These are phyloP conservation scores for Nigrospora sphaerica DNA, from an alignment of 2,329 filamentous ascomycete species.

Conservation along the genomic window DNA sequence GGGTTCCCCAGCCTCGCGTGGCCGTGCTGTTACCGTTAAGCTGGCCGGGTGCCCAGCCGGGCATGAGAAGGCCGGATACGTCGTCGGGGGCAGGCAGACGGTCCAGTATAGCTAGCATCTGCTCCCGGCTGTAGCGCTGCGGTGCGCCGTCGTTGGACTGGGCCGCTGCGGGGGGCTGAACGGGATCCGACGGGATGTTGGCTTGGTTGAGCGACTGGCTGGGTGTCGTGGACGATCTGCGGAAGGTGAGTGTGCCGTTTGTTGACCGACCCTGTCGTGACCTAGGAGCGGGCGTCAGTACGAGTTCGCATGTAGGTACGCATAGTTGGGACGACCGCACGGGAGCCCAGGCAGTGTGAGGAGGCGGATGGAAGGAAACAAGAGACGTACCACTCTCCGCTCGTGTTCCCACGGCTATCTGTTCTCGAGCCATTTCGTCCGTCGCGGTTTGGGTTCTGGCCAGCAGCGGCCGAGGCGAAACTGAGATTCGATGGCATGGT, in stretches of 20 bases:
- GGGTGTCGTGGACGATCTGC: slow-evolving; percentile 53
- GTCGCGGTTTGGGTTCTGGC: slow-evolving; percentile 59
- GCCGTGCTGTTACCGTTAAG: slow-evolving; percentile 62
- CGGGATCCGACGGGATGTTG: slow-evolving; percentile 19
- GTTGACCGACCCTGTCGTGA: slow-evolving; percentile 48
- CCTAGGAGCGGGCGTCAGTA: slow-evolving; percentile 30
- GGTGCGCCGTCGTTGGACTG: slow-evolving; percentile 52
- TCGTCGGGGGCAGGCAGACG: slow-evolving; percentile 46
- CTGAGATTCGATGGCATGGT: slow-evolving; percentile 74
- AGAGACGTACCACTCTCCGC: slow-evolving; percentile 65
- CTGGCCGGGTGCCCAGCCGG: slow-evolving; percentile 72
- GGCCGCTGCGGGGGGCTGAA: slow-evolving; percentile 19
- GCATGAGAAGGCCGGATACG: slow-evolving; percentile 61
- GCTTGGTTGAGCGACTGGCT: slow-evolving; percentile 31
- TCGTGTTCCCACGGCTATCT: slow-evolving; percentile 46
- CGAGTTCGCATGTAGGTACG: neutral
- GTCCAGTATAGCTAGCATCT: slow-evolving; percentile 69
- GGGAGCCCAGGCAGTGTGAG: too few species aligned
- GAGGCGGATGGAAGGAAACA: too few species aligned
- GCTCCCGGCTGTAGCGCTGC: slow-evolving; percentile 68
- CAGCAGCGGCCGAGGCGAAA: slow-evolving; percentile 77
- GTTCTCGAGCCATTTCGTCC: slow-evolving; percentile 49
- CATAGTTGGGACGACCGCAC: too few species aligned
- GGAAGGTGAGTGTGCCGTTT: slow-evolving; percentile 59
- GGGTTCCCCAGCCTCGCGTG: slow-evolving; percentile 68